Evolutionary conservation across 2,329 filamentous ascomycete species (phyloP).

Genomic region (Penicillium freii): DNA sequence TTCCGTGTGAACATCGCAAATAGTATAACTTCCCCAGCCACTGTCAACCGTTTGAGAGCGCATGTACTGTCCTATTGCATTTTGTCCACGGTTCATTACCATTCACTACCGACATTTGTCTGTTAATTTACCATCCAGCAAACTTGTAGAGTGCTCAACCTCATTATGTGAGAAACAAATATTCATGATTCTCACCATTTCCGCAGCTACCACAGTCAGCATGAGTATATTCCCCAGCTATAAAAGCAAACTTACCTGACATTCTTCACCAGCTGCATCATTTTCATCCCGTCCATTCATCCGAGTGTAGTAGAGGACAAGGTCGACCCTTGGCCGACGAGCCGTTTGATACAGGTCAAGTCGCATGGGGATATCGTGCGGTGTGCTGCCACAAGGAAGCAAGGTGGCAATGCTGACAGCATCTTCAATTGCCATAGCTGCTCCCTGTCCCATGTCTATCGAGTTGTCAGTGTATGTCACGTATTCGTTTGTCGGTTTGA

Average conservation of each 20-base stretch:
- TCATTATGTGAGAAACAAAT: slow-evolving; percentile 25
- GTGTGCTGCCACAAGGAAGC: slow-evolving; percentile 20
- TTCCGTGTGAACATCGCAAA: neutral
- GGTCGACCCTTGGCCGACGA: slow-evolving; percentile 23
- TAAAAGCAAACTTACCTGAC: slow-evolving; percentile 12
- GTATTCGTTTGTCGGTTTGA: neutral
- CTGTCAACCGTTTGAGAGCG: neutral
- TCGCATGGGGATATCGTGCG: slow-evolving; percentile 15
- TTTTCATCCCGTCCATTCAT: slow-evolving; percentile 26
- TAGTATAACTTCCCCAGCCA: neutral
- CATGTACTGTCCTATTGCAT: neutral
- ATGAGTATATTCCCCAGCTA: neutral
- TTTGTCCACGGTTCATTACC: neutral
- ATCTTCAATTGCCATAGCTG: slow-evolving; percentile 36
- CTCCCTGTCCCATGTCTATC: slow-evolving; percentile 33
- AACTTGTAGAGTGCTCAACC: slow-evolving; percentile 10
- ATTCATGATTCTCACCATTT: slow-evolving; percentile 25
- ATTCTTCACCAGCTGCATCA: slow-evolving; percentile 14
- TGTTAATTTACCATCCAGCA: neutral
- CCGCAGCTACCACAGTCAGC: slow-evolving; percentile 17
- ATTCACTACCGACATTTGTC: neutral
- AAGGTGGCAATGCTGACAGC: slow-evolving; percentile 29
- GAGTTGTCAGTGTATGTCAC: neutral
- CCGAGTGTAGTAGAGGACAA: slow-evolving; percentile 21
- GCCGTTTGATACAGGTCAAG: slow-evolving; percentile 22